phyloP scores from a whole-genome alignment of 495 filamentous ascomycete species.

The Aspergillus steynii region DNA sequence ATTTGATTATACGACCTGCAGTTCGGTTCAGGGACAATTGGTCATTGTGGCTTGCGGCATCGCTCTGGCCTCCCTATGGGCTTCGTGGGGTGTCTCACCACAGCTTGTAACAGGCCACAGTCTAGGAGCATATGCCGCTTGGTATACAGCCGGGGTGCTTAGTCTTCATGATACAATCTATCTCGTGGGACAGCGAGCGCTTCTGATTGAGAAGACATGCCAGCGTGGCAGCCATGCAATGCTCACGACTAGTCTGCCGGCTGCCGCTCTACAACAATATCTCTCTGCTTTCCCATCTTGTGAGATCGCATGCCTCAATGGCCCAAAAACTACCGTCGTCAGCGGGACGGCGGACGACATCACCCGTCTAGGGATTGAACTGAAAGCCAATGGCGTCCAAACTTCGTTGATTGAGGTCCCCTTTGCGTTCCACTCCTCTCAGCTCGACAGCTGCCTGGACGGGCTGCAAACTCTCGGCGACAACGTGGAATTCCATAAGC shows the following conservation, averaged over 20 bases:
- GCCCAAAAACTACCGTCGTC: constrained; percentile 59
- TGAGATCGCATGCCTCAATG: constrained; percentile 64
- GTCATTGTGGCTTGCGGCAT: constrained; percentile 20
- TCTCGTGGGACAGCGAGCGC: constrained; percentile 26
- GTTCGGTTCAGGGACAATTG: constrained; percentile 19
- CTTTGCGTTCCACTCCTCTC: constrained; percentile 53
- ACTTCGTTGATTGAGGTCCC: constrained; percentile 44
- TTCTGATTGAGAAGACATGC: constrained; percentile 17
- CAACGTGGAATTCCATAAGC: neutral
- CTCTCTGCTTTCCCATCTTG: constrained; percentile 22
- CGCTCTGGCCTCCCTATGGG: constrained; percentile 23
- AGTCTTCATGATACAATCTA: constrained; percentile 27
- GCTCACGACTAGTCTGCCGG: constrained; percentile 52
- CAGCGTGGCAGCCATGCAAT: constrained; percentile 35
- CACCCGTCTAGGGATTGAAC: constrained; percentile 1
- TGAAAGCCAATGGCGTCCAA: constrained; percentile 12
- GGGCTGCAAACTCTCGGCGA: constrained; percentile 26
- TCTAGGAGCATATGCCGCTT: constrained; percentile 42
- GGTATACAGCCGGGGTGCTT: constrained; percentile 25
- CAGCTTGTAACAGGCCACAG: constrained; percentile 33
- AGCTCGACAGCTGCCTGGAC: constrained; percentile 50
- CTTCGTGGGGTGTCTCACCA: constrained; percentile 19
- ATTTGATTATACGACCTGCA: too few relatives aligned
- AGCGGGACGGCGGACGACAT: constrained; percentile 47
- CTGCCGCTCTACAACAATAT: neutral